phyloP scores from a whole-genome alignment of 495 filamentous ascomycete species.

The Aspergillus ostianus region DNA sequence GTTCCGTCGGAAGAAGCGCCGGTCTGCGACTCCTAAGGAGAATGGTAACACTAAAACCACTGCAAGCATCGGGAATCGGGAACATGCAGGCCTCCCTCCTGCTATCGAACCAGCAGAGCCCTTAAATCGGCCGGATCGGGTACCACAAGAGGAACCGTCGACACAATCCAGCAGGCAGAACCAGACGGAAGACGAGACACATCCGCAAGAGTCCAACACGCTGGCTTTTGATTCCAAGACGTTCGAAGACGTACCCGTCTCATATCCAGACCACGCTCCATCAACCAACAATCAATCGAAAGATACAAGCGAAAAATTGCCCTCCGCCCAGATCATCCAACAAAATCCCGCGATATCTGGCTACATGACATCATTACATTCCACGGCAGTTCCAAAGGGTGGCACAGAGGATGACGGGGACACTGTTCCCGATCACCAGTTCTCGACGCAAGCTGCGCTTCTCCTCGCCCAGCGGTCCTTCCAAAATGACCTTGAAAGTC shows the following conservation, averaged over 20 bases:
- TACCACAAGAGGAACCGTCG: background rate
- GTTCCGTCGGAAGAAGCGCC: slow-evolving; percentile 36
- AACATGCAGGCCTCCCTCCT: too few relatives aligned
- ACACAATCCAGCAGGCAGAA: background rate
- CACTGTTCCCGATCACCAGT: slow-evolving; percentile 33
- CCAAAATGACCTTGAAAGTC: slow-evolving; percentile 44
- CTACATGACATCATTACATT: slow-evolving; percentile 39
- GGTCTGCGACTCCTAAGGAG: slow-evolving; percentile 3
- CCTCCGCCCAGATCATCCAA: slow-evolving; percentile 39
- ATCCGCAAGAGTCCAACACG: slow-evolving; percentile 4
- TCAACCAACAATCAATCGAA: slow-evolving; percentile 11
- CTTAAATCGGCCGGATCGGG: background rate
- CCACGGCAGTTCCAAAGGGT: slow-evolving; percentile 30
- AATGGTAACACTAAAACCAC: slow-evolving; percentile 4
- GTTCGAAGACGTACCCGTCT: slow-evolving; percentile 14
- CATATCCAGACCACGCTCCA: slow-evolving; percentile 8
- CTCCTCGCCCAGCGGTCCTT: slow-evolving; percentile 47
- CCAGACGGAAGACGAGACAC: background rate
- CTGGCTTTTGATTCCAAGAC: slow-evolving; percentile 22
- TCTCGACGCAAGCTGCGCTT: slow-evolving; percentile 52
- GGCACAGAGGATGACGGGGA: slow-evolving; percentile 19
- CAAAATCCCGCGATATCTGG: slow-evolving; percentile 28
- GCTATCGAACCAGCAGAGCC: background rate
- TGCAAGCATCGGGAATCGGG: background rate
- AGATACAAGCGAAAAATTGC: slow-evolving; percentile 35